Base-by-base conservation (phyloP, 306 rosid species). In the Cucurbita moschata region DNA sequence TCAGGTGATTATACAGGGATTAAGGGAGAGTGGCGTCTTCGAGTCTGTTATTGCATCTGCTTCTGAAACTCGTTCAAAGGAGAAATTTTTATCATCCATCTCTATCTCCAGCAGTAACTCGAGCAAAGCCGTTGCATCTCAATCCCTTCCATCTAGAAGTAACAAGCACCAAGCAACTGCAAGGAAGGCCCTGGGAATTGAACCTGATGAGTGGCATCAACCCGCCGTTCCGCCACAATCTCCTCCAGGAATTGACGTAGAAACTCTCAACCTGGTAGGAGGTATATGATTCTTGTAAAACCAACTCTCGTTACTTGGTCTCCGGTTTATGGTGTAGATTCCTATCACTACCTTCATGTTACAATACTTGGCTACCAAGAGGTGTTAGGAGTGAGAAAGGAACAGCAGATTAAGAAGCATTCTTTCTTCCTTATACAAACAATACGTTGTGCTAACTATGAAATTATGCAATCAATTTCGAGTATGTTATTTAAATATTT, bases 11-110 rank as follows among this genome's bases (percentile, higher is more conserved):
- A 79, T 91, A 67, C 95, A 94, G 81, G 96, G 97, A 46, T 78
- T 94, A 75, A 82, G 87, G 82, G 97, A 91, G 79, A 88, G 96
- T 5, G 97, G 96, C 39, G 88, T 94, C 64, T 94, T 94, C 88
- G 91, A 87, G 81, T 90, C 98, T 53, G 79, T 87, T 68, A 85
- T 90, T 52, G 89, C 94, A 71, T 90, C 95, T 21, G 98, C 97
- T 7, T 86, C 91, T 52, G 42, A 84, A 43, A 60, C 80, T 52
- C 81, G 87, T 39, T 89, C 96, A 42, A 94, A 87, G 83, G 92
- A 91, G 53, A 94, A 83, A 35, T 89, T 94, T 63, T 81, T 94
- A 78, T 84, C 65, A 11, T 82, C 97, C 66, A 85, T 94, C 72
- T 82, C 82, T 26, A 84, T 94, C 72, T 82, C 82, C n/a, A 77